phyloP scores from a whole-genome alignment of 148 eudicot species.

The Drosera capensis region DNA sequence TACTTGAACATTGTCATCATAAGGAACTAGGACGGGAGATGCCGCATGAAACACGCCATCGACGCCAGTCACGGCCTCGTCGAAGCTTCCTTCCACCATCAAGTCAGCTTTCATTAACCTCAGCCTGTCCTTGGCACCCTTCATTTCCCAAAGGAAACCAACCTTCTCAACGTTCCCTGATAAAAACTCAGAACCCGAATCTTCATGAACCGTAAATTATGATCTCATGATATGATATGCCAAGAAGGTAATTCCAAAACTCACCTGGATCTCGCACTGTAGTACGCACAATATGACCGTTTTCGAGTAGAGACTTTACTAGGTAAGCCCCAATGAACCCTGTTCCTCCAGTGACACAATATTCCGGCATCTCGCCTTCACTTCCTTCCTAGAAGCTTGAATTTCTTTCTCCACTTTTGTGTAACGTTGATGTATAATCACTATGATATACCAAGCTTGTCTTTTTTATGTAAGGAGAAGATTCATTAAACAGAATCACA shows the following conservation, averaged over 20 bases:
- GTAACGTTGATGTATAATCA: too few relatives aligned
- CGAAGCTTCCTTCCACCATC: constrained; percentile 73
- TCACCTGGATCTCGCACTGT: constrained; percentile 87
- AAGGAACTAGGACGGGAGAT: constrained; percentile 63
- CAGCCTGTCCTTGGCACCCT: constrained; percentile 79
- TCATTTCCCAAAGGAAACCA: constrained; percentile 50
- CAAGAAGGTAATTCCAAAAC: neutral
- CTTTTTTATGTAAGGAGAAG: too few relatives aligned
- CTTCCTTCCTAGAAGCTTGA: too few relatives aligned
- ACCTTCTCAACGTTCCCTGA: constrained; percentile 61
- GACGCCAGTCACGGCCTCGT: constrained; percentile 54
- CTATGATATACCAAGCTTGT: too few relatives aligned
- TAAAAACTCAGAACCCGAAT: neutral
- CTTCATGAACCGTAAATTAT: neutral
- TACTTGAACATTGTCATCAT: constrained; percentile 62
- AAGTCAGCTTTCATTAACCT: constrained; percentile 73
- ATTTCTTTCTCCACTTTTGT: too few relatives aligned
- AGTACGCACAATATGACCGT: constrained; percentile 59
- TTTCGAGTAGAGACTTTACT: constrained; percentile 46
- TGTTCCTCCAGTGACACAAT: constrained; percentile 89
- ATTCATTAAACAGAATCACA: too few relatives aligned
- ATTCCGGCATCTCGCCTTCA: constrained; percentile 43
- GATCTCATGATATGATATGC: neutral
- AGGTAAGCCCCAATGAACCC: constrained; percentile 82
- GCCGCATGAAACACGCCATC: constrained; percentile 94